Base-by-base conservation (phyloP, 768 basidiomycete genomes). In the Dentipellis fragilis region DNA sequence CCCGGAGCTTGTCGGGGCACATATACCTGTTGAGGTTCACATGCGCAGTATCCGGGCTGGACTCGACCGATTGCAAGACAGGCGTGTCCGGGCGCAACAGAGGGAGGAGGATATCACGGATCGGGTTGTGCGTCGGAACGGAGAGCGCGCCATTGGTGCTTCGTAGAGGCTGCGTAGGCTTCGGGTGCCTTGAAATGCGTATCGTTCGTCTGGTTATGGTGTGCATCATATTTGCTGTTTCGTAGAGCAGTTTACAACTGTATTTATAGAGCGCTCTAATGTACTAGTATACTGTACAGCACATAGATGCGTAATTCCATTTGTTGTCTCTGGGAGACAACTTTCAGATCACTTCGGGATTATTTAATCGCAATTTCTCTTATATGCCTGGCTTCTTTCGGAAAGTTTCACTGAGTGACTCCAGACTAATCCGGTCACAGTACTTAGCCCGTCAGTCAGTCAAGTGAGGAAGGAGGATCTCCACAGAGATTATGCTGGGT, bases 1-100 rank as follows among this genome's bases (percentile, higher is more conserved):
- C 35, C 87, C 89, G 1, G 80, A 81, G 51, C 67, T 90, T 4
- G 66, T 79, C 10, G 81, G 79, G 4, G 68, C 78, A n/a, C 71
- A 69, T 42, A 73, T 89, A 14, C 85, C 87, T 4, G 71, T 85
- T 4, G 82, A 85, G 56, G 87, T 89, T 19, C 87, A 90, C 61
- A 81, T 90, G 68, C 79, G 79, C 70, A 87, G 83, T 57, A 87
- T 91, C 60, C 71, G 71, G 64, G 72, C 63, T 38, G 87, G 88
- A 7, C 60, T 89, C 62, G 78, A 84, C 58, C 75, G 76, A 62
- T 61, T 87, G 67, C 78, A 75, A 63, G 80, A 83, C 63, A 76
- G 80, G 5, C 74, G 85, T 57, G 64, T 72, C 21, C 74, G 75
- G 49, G 80, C 81, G 11, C 75, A 70, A 62, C 70, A 68, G 59